A percentile compares a stretch with the other conserved stretches of the same genome.
Conservation (phyloP, 305 asterid genomes). For the Vinca major region DNA sequence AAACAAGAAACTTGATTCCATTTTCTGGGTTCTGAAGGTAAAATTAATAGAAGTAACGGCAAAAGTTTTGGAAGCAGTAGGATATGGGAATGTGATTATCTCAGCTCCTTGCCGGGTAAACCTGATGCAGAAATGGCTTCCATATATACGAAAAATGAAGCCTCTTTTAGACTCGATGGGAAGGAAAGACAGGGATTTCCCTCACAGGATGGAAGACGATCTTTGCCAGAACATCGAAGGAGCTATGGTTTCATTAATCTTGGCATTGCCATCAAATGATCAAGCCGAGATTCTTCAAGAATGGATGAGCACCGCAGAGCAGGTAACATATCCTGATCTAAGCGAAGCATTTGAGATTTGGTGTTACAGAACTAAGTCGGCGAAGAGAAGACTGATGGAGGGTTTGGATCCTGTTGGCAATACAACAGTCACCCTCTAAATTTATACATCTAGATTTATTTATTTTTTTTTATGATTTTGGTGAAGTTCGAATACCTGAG, state of each 20-base stretch:
- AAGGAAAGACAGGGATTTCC: conserved; percentile 28
- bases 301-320: conserved; percentile 48
- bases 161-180: conserved; percentile 37
- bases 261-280: not conserved
- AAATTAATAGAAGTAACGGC: conserved; percentile 50
- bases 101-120: conserved; percentile 48
- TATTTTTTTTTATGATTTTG: conserved; percentile 9
- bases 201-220: conserved; percentile 56
- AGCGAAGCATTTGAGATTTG: conserved; percentile 85
- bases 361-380: conserved; percentile 72
- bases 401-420: conserved; percentile 29
- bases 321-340: conserved; percentile 57
- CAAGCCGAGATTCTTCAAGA: not conserved
- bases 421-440: conserved; percentile 32
- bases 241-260: conserved; percentile 41
- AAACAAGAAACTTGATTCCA: conserved; percentile 31
- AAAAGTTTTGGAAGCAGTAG: conserved; percentile 66
- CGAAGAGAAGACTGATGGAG: conserved; percentile 57
- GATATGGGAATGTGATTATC: conserved; percentile 58
- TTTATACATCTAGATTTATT: not conserved
- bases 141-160: conserved; percentile 52
- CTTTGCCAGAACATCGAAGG: conserved; percentile 63
- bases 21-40: conserved; percentile 44
- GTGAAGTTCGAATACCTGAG: too few relatives aligned
- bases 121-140: conserved; percentile 57